These are phyloP conservation scores for Fusarium sp. DNA, from an alignment of 2,329 filamentous ascomycete genomes.

Conservation along the genomic window DNA sequence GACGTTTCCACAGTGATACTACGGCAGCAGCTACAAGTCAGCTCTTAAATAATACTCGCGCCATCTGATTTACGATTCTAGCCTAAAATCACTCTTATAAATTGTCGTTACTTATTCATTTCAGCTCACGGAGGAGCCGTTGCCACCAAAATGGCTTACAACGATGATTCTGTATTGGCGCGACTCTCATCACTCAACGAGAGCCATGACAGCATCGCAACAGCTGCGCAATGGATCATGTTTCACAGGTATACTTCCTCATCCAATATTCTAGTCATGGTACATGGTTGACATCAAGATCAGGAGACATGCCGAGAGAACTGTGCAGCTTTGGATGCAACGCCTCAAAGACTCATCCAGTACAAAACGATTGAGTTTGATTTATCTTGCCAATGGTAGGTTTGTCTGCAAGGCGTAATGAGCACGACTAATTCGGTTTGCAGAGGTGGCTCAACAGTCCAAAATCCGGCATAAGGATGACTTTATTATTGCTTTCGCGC, in stretches of 20 bases:
- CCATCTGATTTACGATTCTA: slow-evolving; percentile 8
- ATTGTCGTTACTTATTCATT: neutral
- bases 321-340: slow-evolving; percentile 91
- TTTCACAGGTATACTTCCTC: slow-evolving; percentile 81
- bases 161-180: slow-evolving; percentile 92
- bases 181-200: slow-evolving; percentile 97
- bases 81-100: neutral
- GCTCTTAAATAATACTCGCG: slow-evolving; percentile 37
- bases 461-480: slow-evolving; percentile 93
- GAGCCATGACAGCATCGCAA: slow-evolving; percentile 96
- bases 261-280: neutral
- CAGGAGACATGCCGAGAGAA: slow-evolving; percentile 91
- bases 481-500: slow-evolving; percentile 91
- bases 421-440: neutral
- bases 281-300: slow-evolving; percentile 3
- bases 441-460: slow-evolving; percentile 96
- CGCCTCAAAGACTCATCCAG: slow-evolving; percentile 88
- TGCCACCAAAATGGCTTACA: slow-evolving; percentile 80
- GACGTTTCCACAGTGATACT: slow-evolving; percentile 43
- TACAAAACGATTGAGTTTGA: slow-evolving; percentile 86
- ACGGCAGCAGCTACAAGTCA: slow-evolving; percentile 39
- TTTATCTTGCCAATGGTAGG: slow-evolving; percentile 95
- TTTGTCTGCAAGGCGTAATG: neutral
- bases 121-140: neutral
- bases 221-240: slow-evolving; percentile 99